These are phyloP conservation scores for Phlyctochytrium planicorne DNA, from an alignment of 192 early-diverging fungal genomes.

Conservation along the genomic window DNA sequence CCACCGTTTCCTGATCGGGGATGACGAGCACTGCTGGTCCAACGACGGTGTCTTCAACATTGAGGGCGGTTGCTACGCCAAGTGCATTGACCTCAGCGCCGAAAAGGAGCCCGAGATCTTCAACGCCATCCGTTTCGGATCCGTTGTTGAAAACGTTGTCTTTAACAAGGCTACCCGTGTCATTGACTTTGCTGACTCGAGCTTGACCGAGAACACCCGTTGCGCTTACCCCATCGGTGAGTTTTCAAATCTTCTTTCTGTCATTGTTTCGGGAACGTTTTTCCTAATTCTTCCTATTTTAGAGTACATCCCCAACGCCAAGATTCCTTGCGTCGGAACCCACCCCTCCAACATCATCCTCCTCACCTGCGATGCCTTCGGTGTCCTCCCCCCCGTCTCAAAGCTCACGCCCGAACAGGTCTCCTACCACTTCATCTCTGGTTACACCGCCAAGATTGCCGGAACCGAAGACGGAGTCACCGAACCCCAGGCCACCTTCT, in stretches of 20 bases:
- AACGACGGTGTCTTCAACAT: conserved; percentile 97
- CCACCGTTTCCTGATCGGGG: conserved; percentile 89
- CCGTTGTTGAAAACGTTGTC: conserved; percentile 92
- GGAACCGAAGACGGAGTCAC: conserved; percentile 95
- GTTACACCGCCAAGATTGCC: conserved; percentile 97
- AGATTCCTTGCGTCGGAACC: conserved; percentile 86
- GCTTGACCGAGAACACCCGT: conserved; percentile 93
- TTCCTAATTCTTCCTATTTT: background rate
- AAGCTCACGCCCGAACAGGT: conserved; percentile 84
- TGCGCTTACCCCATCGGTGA: conserved; percentile 88
- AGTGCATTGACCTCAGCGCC: conserved; percentile 90
- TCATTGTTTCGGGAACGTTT: background rate
- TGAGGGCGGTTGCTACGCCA: conserved; percentile 99
- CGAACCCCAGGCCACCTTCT: conserved; percentile 89
- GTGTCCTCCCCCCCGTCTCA: conserved; percentile 87
- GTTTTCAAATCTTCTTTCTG: background rate
- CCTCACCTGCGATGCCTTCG: conserved; percentile 96
- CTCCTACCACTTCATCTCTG: conserved; percentile 97
- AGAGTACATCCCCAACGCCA: conserved; percentile 80
- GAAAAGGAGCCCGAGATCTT: conserved; percentile 99
- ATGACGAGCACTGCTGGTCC: conserved; percentile 99
- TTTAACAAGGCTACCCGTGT: conserved; percentile 67
- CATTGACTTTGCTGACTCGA: conserved; percentile 81
- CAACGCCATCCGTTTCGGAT: conserved; percentile 90
- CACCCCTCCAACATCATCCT: conserved; percentile 96